phyloP scores from a whole-genome alignment of 352 stramenopile species.

The Globisporangium echinulatum region DNA sequence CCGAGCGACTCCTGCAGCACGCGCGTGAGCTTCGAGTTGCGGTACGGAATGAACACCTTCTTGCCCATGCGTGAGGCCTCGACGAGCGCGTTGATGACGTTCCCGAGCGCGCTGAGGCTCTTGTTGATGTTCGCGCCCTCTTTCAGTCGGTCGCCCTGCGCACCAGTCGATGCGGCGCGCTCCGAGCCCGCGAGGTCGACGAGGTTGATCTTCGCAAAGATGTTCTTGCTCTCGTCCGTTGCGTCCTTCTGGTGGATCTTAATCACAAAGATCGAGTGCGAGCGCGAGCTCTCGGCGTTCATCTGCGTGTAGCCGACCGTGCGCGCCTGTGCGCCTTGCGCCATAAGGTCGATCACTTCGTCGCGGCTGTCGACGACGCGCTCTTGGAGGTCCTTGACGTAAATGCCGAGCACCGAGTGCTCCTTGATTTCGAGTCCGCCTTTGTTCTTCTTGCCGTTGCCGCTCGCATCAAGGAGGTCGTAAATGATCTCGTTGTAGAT shows the following conservation, averaged over 20 bases:
- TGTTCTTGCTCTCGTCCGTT: slow-evolving; percentile 77
- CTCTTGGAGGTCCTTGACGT: slow-evolving; percentile 90
- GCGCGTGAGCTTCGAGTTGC: slow-evolving; percentile 93
- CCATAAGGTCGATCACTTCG: slow-evolving; percentile 80
- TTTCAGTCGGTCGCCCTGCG: slow-evolving; percentile 85
- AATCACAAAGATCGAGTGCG: slow-evolving; percentile 95
- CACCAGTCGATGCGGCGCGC: slow-evolving; percentile 86
- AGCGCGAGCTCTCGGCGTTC: slow-evolving; percentile 90
- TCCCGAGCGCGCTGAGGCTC: slow-evolving; percentile 87
- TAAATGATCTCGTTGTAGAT: slow-evolving; percentile 97
- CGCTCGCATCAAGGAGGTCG: slow-evolving; percentile 87
- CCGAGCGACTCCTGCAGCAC: slow-evolving; percentile 90
- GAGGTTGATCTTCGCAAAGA: slow-evolving; percentile 92
- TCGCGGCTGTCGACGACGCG: slow-evolving; percentile 84
- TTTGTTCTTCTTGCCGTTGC: slow-evolving; percentile 84
- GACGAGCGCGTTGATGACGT: slow-evolving; percentile 92
- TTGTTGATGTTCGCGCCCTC: slow-evolving; percentile 95
- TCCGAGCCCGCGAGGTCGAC: slow-evolving; percentile 92
- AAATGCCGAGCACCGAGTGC: slow-evolving; percentile 92
- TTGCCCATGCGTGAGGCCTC: slow-evolving; percentile 73
- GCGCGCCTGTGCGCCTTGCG: slow-evolving; percentile 49
- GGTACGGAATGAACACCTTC: slow-evolving; percentile 91
- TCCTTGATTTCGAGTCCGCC: slow-evolving; percentile 91
- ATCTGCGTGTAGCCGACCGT: slow-evolving; percentile 89
- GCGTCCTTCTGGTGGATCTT: slow-evolving; percentile 92